Conservation (phyloP, 1,139 yeast genomes). For the Magnusiomyces fungicola region DNA sequence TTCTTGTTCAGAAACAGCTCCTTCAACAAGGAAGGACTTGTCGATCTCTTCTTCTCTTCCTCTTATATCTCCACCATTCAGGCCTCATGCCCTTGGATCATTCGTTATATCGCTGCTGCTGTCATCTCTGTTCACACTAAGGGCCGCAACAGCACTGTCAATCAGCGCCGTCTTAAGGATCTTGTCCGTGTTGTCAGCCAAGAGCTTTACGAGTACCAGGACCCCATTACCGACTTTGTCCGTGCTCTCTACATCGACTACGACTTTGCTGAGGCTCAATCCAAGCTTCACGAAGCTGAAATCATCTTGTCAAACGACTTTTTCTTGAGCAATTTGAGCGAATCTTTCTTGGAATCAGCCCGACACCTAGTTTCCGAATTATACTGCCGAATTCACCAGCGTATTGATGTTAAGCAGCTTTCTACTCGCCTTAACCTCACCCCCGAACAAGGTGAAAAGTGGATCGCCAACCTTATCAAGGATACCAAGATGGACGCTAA, state of each 20-base stretch:
- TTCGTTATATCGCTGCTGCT: slow-evolving; percentile 53
- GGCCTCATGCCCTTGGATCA: slow-evolving; percentile 60
- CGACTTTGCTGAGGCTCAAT: slow-evolving; percentile 46
- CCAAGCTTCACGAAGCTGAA: slow-evolving; percentile 41
- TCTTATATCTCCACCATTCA: slow-evolving; percentile 56
- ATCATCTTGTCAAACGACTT: slow-evolving; percentile 46
- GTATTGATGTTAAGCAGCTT: slow-evolving; percentile 39
- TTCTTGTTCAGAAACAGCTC: slow-evolving; percentile 50
- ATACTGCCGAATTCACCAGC: slow-evolving; percentile 47
- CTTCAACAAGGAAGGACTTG: slow-evolving; percentile 42
- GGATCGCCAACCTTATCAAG: slow-evolving; percentile 44
- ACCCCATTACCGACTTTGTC: slow-evolving; percentile 52
- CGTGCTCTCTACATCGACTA: slow-evolving; percentile 48
- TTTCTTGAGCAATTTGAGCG: slow-evolving; percentile 42
- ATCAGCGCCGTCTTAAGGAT: slow-evolving; percentile 50
- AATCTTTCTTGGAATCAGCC: slow-evolving; percentile 40
- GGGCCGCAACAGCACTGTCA: slow-evolving; percentile 30
- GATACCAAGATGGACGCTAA: slow-evolving; percentile 46
- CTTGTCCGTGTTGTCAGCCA: slow-evolving; percentile 48
- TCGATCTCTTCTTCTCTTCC: slow-evolving; percentile 49
- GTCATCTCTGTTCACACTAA: slow-evolving; percentile 39
- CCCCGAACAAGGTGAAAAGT: slow-evolving; percentile 43
- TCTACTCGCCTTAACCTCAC: slow-evolving; percentile 39
- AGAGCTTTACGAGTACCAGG: slow-evolving; percentile 54
- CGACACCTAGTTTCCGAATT: slow-evolving; percentile 46